Evolutionary conservation across 2,329 filamentous ascomycete genomes (phyloP).

Genomic region (Aspergillus carbonarius): DNA sequence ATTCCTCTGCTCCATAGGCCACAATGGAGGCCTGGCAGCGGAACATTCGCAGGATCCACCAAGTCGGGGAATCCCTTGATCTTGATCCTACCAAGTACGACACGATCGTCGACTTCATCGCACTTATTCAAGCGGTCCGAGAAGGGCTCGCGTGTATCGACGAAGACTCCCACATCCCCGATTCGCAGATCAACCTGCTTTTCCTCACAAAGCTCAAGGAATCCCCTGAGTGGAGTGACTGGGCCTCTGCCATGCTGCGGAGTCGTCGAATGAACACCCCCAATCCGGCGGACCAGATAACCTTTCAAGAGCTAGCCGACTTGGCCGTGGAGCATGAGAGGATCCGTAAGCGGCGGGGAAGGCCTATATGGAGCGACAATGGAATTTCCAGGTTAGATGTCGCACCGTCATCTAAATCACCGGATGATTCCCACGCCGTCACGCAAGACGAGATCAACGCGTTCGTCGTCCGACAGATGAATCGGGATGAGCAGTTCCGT

Average conservation of each 20-base stretch:
- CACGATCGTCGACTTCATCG: constrained; percentile 26
- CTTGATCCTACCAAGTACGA: constrained; percentile 26
- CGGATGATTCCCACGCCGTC: constrained; percentile 9
- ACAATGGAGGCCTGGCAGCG: constrained; percentile 27
- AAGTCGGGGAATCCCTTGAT: constrained; percentile 29
- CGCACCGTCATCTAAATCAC: not conserved
- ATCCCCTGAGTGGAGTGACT: constrained; percentile 26
- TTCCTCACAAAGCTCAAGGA: constrained; percentile 28
- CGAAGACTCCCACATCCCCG: constrained; percentile 24
- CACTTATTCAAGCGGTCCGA: constrained; percentile 28
- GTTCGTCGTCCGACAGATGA: constrained; percentile 28
- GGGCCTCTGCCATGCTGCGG: constrained; percentile 27
- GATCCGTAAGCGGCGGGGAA: constrained; percentile 3
- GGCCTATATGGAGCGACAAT: not conserved
- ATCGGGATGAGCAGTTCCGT: constrained; percentile 9
- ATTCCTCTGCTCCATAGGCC: not conserved
- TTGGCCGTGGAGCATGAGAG: constrained; percentile 24
- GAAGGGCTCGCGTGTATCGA: constrained; percentile 29
- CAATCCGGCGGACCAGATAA: constrained; percentile 19
- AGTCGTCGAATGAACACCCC: constrained; percentile 23
- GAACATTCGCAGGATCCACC: constrained; percentile 28
- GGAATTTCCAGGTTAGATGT: not conserved
- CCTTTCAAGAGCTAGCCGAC: constrained; percentile 24
- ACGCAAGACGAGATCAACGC: constrained; percentile 30
- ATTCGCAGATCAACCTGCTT: constrained; percentile 26